Conservation (phyloP, 2,329 filamentous ascomycete species). For the Colletotrichum spaethianum region DNA sequence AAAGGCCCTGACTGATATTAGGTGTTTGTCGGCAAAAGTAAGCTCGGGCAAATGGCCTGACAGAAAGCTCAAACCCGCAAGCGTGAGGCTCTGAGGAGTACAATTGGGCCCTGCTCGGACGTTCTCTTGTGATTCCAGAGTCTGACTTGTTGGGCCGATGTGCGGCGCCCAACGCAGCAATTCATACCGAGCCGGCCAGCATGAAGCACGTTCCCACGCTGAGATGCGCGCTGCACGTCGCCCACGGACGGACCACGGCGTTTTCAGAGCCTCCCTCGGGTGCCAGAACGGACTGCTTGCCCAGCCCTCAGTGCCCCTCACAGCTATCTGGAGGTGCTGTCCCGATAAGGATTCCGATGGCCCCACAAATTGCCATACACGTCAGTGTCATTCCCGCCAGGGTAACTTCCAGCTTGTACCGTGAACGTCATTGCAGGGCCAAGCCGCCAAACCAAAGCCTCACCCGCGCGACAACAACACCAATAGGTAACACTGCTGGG, state of each 20-base stretch:
- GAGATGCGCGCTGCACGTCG: too few species aligned
- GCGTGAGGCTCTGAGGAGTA: background rate
- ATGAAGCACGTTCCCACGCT: slow-evolving; percentile 16
- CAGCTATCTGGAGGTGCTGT: background rate
- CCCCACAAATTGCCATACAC: slow-evolving; percentile 13
- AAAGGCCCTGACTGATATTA: slow-evolving; percentile 16
- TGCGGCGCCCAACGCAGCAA: slow-evolving; percentile 20
- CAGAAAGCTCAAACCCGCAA: slow-evolving; percentile 25
- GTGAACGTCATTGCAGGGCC: slow-evolving; percentile 30
- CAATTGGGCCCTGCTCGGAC: slow-evolving; percentile 19
- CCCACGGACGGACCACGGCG: slow-evolving; percentile 8
- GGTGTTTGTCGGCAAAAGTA: slow-evolving; percentile 25
- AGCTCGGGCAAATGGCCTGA: slow-evolving; percentile 39
- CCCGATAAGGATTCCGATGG: slow-evolving; percentile 28
- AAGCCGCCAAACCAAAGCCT: slow-evolving; percentile 33
- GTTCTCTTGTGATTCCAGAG: slow-evolving; percentile 32
- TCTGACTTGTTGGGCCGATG: slow-evolving; percentile 17
- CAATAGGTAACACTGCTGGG: background rate
- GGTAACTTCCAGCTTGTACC: background rate
- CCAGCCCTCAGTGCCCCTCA: background rate
- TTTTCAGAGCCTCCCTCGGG: background rate
- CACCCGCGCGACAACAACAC: slow-evolving; percentile 16
- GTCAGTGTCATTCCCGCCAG: background rate
- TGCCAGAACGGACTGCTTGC: background rate
- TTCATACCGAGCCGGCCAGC: slow-evolving; percentile 13